phyloP scores from a whole-genome alignment of 805 yeast genomes.

The Jamesozyma lodderae region DNA sequence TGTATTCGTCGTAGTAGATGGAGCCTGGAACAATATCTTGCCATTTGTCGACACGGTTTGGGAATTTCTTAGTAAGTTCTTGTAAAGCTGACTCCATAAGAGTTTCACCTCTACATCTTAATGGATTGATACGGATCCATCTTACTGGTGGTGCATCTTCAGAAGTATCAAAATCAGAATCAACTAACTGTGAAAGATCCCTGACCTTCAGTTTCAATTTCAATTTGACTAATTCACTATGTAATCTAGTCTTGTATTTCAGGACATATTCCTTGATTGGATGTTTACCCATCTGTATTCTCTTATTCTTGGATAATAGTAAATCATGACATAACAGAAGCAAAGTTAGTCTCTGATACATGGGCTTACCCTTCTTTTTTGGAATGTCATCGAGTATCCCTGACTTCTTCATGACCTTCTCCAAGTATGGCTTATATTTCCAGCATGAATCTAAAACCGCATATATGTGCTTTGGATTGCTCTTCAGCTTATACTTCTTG shows the following conservation, averaged over 20 bases:
- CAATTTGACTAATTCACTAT: slow-evolving; percentile 71
- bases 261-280: slow-evolving; percentile 76
- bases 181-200: slow-evolving; percentile 42
- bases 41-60: slow-evolving; percentile 38
- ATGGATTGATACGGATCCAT: slow-evolving; percentile 71
- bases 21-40: slow-evolving; percentile 42
- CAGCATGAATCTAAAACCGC: slow-evolving; percentile 77
- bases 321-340: slow-evolving; percentile 73
- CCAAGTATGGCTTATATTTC: slow-evolving; percentile 57
- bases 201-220: slow-evolving; percentile 64
- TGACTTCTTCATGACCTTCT: slow-evolving; percentile 54
- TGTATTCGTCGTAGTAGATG: slow-evolving; percentile 62
- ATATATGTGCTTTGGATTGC: slow-evolving; percentile 76
- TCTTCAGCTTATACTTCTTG: slow-evolving; percentile 38
- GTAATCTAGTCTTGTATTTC: slow-evolving; percentile 68
- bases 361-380: slow-evolving; percentile 40
- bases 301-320: slow-evolving; percentile 60
- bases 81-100: slow-evolving; percentile 19
- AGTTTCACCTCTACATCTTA: slow-evolving; percentile 35
- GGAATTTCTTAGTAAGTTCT: slow-evolving; percentile 31
- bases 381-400: slow-evolving; percentile 44
- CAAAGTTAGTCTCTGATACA: slow-evolving; percentile 32
- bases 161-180: slow-evolving; percentile 38
- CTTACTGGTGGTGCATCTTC: slow-evolving; percentile 60
- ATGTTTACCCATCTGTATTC: slow-evolving; percentile 84